Base-by-base conservation (phyloP, 148 eudicot species). In the Drosera capensis region DNA sequence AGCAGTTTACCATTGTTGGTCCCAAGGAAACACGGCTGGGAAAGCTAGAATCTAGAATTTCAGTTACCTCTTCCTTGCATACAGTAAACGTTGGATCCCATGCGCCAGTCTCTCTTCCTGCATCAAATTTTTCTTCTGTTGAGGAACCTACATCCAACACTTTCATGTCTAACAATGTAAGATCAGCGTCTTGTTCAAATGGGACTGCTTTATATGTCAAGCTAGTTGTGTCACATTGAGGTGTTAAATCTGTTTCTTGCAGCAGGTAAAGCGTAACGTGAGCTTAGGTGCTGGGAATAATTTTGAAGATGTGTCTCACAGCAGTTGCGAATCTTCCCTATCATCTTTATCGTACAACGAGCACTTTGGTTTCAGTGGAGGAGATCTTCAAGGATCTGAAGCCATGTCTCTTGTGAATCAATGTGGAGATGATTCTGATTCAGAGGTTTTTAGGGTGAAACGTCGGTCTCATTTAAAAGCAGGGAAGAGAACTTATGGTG, bases 361-460 rank as follows among this genome's bases (percentile, higher is more conserved):
- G 45, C 58, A 59, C 62, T 41, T 51, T 26, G 45, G 69, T 54
- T 58, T 52, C 43, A 63, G 52, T 34, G 46, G 58, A 25, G 57
- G 43, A 36, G 41, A 38, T 48, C 51, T 20, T 60, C 68, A 41
- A 17, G 54, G 14, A 20, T 23, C 43, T 43, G 78, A 63, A 61
- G 52, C 35, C 49, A 41, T 38, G 42, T 45, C 64, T 46, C 54
- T 48, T 25, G 46, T 56, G 34, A 57, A 62, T 61, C 68, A 74
- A 38, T 72, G 68, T 14, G 70, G 77, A 35, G 94, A 85, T 54
- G 94, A 81, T 53, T 85, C 94, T 50, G 95, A 92, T 72, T 73
- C 88, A 11, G 88, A 76, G 68, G 74, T 77, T 50, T 92, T 92
- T 58, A 68, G 95, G 58, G 94, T 92, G 25, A 80, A 81, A 62